phyloP scores from a whole-genome alignment of 176 grass and related monocot genomes.

The Zea luxurians region DNA sequence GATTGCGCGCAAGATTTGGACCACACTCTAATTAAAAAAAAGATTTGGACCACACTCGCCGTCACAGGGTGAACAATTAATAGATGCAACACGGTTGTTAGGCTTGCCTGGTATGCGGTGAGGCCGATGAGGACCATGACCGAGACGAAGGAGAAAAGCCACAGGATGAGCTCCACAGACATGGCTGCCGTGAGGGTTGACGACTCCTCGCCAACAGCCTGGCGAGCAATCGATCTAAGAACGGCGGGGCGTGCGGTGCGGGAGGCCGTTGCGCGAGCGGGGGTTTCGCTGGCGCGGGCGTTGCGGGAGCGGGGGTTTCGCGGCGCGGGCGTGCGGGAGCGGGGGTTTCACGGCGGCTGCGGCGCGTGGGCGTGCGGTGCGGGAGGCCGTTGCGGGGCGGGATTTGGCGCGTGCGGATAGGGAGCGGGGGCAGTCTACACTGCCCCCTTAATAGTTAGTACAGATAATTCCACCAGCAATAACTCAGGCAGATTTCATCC shows the following conservation, averaged over 20 bases:
- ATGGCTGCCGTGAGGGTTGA: constrained; percentile 27
- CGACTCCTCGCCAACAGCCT: neutral
- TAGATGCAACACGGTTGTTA: neutral
- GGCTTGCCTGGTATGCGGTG: constrained; percentile 70
- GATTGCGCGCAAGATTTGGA: constrained; percentile 15
- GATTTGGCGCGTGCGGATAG: no score
- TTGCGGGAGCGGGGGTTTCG: no score
- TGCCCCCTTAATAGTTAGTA: no score
- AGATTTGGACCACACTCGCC: neutral
- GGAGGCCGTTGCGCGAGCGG: no score
- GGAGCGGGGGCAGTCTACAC: no score
- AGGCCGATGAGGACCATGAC: constrained; percentile 72
- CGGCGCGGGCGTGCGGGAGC: no score
- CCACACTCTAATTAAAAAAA: neutral
- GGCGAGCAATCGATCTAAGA: neutral
- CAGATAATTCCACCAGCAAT: neutral
- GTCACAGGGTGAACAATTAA: neutral
- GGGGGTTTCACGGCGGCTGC: no score
- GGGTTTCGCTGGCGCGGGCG: no score
- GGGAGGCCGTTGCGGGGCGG: no score
- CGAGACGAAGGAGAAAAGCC: constrained; percentile 74
- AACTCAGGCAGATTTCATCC: neutral
- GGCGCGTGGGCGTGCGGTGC: no score
- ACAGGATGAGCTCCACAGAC: constrained; percentile 78
- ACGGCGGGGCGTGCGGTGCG: neutral